Evolutionary conservation across 495 filamentous ascomycete genomes (phyloP), one percentile per base, ranked within the genome.

Genomic region (Cetradonia linearis): DNA sequence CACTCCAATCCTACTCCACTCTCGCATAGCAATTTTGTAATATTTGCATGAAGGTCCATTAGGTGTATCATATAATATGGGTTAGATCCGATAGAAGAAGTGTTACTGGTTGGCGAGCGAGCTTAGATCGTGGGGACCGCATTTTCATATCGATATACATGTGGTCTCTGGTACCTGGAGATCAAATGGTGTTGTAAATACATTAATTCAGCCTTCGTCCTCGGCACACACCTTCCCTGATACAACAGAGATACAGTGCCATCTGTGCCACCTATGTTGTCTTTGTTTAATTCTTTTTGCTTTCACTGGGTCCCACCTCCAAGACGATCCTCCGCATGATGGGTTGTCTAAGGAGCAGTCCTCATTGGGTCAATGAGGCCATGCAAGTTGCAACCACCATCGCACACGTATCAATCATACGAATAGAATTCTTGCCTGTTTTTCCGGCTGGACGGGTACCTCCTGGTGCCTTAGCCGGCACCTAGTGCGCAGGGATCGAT

Each of bases 1-100:
- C 57, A 27, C 37, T 58, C 47, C 23, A 50, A 52, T 63, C 40
- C 55, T 40, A 54, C 65, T 61, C 65, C 65, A 50, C 63, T 31
- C 13, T 37, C 27, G 34, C 50, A 61, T 38, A 11, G 52, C 38
- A 50, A 48, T 34, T 55, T 18, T 48, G 28, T 33, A 34, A 54
- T 42, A 20, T 5, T 42, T 49, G 53, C 55, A 20, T 47, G 33
- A n/a, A 37, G 25, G 18, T 48, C 18, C 59, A 37, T 56, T 25
- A 20, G 55, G 52, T 60, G 36, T 53, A 60, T 25, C 53, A 53
- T 53, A 60, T 25, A 53, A 53, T 60, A 60, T 6, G 47, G 28
- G n/a, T 60, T 60, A 60, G 36, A 60, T 44, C 14, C 37, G 46
- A 57, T 64, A 50, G 55, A 50, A 56, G 49, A 54, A 27, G 10